These are phyloP conservation scores for Endoconidiophora laricicola DNA, from an alignment of 2,329 filamentous ascomycete genomes.

Conservation along the genomic window DNA sequence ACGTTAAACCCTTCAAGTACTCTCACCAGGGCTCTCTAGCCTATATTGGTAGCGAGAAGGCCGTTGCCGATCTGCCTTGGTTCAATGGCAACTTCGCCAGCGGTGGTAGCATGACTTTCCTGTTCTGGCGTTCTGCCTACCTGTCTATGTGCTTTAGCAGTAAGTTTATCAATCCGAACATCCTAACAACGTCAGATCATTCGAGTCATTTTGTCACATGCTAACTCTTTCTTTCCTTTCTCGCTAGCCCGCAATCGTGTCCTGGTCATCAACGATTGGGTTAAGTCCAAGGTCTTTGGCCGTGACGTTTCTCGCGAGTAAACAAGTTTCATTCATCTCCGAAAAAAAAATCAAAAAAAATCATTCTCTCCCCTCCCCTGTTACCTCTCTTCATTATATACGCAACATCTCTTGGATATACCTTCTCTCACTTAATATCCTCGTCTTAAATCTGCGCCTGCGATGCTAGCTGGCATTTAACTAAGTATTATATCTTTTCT, in stretches of 20 bases:
- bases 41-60: slow-evolving; percentile 96
- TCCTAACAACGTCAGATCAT: background rate
- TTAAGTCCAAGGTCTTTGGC: slow-evolving; percentile 92
- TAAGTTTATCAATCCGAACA: slow-evolving; percentile 35
- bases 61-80: slow-evolving; percentile 94
- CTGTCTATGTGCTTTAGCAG: slow-evolving; percentile 99
- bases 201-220: slow-evolving; percentile 8
- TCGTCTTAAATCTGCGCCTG: no score
- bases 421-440: no score
- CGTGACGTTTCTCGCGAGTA: slow-evolving; percentile 83
- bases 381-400: background rate
- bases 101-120: slow-evolving; percentile 84
- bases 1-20: slow-evolving; percentile 96
- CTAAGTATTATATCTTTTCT: no score
- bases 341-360: background rate
- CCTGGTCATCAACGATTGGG: slow-evolving; percentile 83
- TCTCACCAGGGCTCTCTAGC: slow-evolving; percentile 92
- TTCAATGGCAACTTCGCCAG: slow-evolving; percentile 91
- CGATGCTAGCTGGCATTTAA: no score
- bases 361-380: background rate
- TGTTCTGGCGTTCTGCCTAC: slow-evolving; percentile 97
- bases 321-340: slow-evolving; percentile 9
- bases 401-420: no score
- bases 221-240: slow-evolving; percentile 12
- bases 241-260: slow-evolving; percentile 72